Percentiles rank a stretch among this genome's conserved stretches.
Conservation (phyloP, 805 yeast species). For the Candida sithepensis region DNA sequence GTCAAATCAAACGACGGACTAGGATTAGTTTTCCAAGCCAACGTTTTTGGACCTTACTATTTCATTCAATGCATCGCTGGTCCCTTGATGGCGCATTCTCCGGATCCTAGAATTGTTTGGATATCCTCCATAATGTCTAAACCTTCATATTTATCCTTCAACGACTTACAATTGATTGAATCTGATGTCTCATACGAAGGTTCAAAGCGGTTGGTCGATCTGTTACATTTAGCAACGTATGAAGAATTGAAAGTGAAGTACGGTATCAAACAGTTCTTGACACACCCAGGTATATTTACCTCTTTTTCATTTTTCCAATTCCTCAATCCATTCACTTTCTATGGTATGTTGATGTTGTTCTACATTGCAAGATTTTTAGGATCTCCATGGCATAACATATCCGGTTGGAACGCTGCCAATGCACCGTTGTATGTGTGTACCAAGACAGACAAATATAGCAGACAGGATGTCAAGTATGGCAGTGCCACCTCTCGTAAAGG, state of each 20-base stretch:
- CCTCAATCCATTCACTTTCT: slow-evolving; percentile 73
- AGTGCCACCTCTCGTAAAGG: slow-evolving; percentile 70
- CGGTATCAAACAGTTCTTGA: slow-evolving; percentile 68
- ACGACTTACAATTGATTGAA: slow-evolving; percentile 69
- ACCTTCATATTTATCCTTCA: slow-evolving; percentile 65
- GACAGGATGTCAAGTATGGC: slow-evolving; percentile 59
- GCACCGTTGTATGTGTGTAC: slow-evolving; percentile 72
- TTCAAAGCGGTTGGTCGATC: slow-evolving; percentile 81
- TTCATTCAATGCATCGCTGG: slow-evolving; percentile 63
- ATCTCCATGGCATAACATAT: slow-evolving; percentile 83
- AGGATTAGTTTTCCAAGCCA: slow-evolving; percentile 90
- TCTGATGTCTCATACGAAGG: slow-evolving; percentile 81
- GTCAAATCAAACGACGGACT: slow-evolving; percentile 71
- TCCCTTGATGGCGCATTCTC: slow-evolving; percentile 38
- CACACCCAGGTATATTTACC: slow-evolving; percentile 93
- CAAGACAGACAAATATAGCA: slow-evolving; percentile 43
- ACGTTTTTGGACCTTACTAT: slow-evolving; percentile 95
- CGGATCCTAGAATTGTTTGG: slow-evolving; percentile 71
- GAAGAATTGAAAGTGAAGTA: slow-evolving; percentile 40
- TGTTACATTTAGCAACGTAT: slow-evolving; percentile 73
- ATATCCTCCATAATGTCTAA: slow-evolving; percentile 79
- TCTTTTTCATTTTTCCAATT: slow-evolving; percentile 75
- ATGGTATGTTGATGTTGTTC: slow-evolving; percentile 82
- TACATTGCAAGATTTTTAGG: slow-evolving; percentile 81
- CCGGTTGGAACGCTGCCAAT: slow-evolving; percentile 86